Evolutionary conservation across 768 basidiomycete species (phyloP).

Genomic region (Suillus variegatus): DNA sequence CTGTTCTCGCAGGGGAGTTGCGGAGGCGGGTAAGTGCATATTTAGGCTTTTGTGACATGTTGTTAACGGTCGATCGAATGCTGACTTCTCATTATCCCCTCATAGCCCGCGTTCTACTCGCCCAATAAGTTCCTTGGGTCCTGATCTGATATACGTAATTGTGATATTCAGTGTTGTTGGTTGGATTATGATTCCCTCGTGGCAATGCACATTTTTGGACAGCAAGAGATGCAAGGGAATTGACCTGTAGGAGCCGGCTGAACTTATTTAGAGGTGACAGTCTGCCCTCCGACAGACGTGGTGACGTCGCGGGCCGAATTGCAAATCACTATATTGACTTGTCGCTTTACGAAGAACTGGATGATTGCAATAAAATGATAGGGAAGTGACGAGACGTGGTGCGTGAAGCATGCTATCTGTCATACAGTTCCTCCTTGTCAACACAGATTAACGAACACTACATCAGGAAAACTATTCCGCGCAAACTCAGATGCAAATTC

Average conservation of each 20-base stretch:
- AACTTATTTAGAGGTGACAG: background rate
- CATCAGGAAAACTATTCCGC: too few species aligned
- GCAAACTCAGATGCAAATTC: too few species aligned
- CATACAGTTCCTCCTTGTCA: too few species aligned
- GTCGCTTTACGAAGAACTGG: background rate
- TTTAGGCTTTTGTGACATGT: background rate
- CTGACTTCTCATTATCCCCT: background rate
- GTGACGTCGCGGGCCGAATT: background rate
- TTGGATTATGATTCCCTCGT: background rate
- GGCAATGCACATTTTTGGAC: background rate
- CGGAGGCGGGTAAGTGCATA: conserved; percentile 5
- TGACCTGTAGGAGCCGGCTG: background rate
- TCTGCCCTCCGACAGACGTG: background rate
- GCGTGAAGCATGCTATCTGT: too few species aligned
- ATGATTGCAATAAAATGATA: background rate
- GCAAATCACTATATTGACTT: background rate
- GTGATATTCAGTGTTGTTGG: background rate
- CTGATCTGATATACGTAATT: background rate
- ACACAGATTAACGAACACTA: too few species aligned
- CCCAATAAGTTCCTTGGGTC: conserved; percentile 7
- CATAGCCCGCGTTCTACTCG: conserved; percentile 11
- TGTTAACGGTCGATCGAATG: background rate
- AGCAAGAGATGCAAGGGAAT: too few species aligned
- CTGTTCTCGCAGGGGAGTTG: conserved; percentile 8
- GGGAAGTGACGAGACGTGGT: background rate